Evolutionary conservation across 768 basidiomycete genomes (phyloP).

Genomic region (Daedalea quercina): DNA sequence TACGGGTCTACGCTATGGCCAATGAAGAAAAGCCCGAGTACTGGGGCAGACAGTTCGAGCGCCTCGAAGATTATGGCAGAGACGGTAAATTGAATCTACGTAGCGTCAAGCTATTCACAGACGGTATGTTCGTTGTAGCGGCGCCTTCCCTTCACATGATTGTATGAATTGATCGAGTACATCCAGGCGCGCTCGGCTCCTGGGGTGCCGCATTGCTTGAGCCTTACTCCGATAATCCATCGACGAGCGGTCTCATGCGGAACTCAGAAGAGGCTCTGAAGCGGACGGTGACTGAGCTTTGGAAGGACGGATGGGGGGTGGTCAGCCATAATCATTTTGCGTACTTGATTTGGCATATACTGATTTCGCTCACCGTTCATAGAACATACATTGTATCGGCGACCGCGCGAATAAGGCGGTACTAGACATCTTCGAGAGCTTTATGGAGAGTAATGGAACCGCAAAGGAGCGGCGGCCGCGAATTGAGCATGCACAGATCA

Average conservation of each 20-base stretch:
- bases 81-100: conserved; percentile 48
- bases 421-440: conserved; percentile 74
- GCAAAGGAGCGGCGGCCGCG: conserved; percentile 57
- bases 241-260: conserved; percentile 64
- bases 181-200: conserved; percentile 76
- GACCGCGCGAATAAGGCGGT: conserved; percentile 83
- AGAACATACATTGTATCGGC: conserved; percentile 89
- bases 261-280: conserved; percentile 45
- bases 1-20: conserved; percentile 31
- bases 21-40: conserved; percentile 40
- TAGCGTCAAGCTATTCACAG: conserved; percentile 69
- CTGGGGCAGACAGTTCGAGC: conserved; percentile 55
- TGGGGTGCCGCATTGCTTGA: conserved; percentile 87
- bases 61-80: conserved; percentile 51
- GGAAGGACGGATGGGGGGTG: conserved; percentile 76
- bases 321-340: conserved; percentile 37
- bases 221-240: conserved; percentile 78
- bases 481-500: conserved; percentile 91
- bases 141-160: background rate
- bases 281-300: conserved; percentile 52
- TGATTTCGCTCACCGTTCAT: background rate
- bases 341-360: background rate
- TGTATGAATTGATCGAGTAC: conserved; percentile 3
- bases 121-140: conserved; percentile 43
- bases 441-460: conserved; percentile 24